A percentile compares a stretch with the other conserved stretches of the same genome.
These are phyloP conservation scores for Dentipellis sp. DNA, from an alignment of 768 basidiomycete species.

Conservation along the genomic window DNA sequence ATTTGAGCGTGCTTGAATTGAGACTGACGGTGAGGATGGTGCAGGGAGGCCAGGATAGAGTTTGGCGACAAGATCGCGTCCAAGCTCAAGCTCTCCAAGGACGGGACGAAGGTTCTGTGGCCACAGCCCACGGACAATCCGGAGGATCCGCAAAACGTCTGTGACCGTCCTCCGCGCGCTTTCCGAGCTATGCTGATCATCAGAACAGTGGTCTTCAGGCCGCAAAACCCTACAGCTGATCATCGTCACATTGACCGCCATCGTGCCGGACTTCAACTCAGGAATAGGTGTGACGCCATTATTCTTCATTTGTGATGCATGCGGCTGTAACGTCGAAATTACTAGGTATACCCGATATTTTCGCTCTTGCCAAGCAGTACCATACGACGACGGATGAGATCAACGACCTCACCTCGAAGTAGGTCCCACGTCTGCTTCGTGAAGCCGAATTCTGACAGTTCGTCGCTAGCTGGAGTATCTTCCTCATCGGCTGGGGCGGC, in stretches of 20 bases:
- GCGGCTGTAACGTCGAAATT: neutral
- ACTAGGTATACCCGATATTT: constrained; percentile 51
- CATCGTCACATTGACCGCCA: constrained; percentile 54
- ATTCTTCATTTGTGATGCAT: neutral
- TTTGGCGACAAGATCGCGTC: constrained; percentile 47
- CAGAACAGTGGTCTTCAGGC: constrained; percentile 37
- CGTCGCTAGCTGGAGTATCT: constrained; percentile 50
- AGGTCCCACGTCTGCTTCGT: neutral
- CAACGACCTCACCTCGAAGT: constrained; percentile 54
- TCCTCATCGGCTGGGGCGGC: constrained; percentile 55
- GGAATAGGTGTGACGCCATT: constrained; percentile 39
- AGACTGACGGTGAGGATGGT: neutral
- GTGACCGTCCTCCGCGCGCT: constrained; percentile 3
- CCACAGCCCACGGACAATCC: constrained; percentile 58
- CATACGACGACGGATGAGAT: constrained; percentile 46
- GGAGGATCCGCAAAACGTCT: constrained; percentile 53
- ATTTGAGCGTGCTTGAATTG: no score
- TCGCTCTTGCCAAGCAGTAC: constrained; percentile 46
- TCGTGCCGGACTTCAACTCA: constrained; percentile 61
- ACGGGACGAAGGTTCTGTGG: constrained; percentile 55
- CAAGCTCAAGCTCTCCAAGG: constrained; percentile 42
- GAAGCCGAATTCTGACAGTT: constrained; percentile 9
- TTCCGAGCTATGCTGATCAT: neutral
- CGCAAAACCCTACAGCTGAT: constrained; percentile 48
- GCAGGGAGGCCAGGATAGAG: constrained; percentile 51